Conservation (phyloP, 129 eudicot genomes). For the Arctium lappa region DNA sequence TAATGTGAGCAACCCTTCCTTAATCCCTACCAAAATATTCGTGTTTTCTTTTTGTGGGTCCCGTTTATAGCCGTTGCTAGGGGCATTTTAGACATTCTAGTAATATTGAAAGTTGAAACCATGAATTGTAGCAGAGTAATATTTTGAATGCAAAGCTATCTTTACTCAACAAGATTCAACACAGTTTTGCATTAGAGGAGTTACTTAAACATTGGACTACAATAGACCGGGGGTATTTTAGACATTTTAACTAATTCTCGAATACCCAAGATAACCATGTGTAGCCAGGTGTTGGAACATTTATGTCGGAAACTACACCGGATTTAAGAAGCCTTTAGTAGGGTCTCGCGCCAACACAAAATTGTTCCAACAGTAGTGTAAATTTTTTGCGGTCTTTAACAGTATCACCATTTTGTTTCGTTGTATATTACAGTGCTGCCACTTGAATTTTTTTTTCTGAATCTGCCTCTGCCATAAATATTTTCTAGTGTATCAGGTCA, state of each 20-base stretch:
- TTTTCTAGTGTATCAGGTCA: not conserved
- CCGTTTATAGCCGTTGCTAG: not conserved
- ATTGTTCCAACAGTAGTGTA: too few species aligned
- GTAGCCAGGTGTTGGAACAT: too few species aligned
- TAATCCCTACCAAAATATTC: not conserved
- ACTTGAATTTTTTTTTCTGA: too few species aligned
- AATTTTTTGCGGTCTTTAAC: too few species aligned
- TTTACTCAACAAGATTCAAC: not conserved
- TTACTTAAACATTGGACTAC: not conserved
- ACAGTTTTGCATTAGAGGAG: not conserved
- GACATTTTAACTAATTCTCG: not conserved
- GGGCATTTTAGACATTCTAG: slow-evolving; percentile 15
- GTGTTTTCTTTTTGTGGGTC: not conserved
- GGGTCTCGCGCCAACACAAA: too few species aligned
- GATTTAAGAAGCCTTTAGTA: too few species aligned
- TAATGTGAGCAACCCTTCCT: slow-evolving; percentile 32
- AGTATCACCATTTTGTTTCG: too few species aligned
- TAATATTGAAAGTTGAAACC: not conserved
- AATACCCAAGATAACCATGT: too few species aligned
- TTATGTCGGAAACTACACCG: too few species aligned
- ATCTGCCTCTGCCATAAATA: too few species aligned
- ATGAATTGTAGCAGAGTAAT: not conserved
- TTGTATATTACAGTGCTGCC: too few species aligned
- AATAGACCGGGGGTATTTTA: not conserved
- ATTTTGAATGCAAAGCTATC: not conserved